Evolutionary conservation across 2,329 filamentous ascomycete genomes (phyloP), one percentile per base, ranked within the genome.

Genomic region (Talaromyces amestolkiae): DNA sequence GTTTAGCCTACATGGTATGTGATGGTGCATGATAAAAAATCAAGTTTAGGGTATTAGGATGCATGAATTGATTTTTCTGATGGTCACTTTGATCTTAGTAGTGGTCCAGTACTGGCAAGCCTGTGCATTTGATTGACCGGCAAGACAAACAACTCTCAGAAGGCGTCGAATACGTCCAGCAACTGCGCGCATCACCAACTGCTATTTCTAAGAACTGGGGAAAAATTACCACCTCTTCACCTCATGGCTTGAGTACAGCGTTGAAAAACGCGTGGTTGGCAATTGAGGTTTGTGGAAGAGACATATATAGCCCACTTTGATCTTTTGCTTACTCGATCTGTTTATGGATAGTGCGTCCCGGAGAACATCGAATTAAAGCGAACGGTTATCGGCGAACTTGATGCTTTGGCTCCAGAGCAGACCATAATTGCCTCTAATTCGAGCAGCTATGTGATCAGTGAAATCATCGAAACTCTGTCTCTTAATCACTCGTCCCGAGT

Each of bases 381-480:
- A 54, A 68, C 73, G 2, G 71, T 81, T 4, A 76, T 83, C 27
- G 51, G 66, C 0, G 69, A 82, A 24, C 71, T 83, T 2, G 81
- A 82, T 67, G 65, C 72, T 1, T 56, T 78, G 1, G 75, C 80
- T 0, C 69, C 72, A 0, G 65, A 71, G 0, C 72, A 77, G 0
- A 77, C 76, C 0, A 78, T 82, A 6, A 76, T 83, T 53, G 81
- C 79, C 0, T 81, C 80, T 0, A 83, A 83, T 61, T 83, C 81
- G 0, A 82, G 80, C 65, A 82, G 80, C 60, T 82, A 81, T 67
- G 76, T 77, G 7, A 81, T 79, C 22, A 72, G 73, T 0, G 80
- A 82, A 59, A 81, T 83, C n/a, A 66, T 81, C 0, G 70, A 78
- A 1, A 74, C 73, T 0, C 62, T 82, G 24, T 67, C 67, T 0